phyloP scores from a whole-genome alignment of 1,139 yeast species.

The Yarrowia galli region DNA sequence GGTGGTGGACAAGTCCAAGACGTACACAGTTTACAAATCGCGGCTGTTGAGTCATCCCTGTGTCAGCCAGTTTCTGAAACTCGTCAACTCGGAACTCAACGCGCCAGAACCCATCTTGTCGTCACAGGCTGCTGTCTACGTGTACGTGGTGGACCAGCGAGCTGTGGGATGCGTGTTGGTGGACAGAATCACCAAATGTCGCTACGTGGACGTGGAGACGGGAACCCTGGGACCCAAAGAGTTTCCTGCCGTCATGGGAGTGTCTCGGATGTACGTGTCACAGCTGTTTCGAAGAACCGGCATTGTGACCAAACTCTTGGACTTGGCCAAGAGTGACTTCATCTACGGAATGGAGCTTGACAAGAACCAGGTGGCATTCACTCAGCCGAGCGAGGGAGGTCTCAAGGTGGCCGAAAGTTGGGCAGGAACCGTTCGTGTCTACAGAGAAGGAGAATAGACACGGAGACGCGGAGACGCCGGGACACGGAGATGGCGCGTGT shows the following conservation, averaged over 20 bases:
- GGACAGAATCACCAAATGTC: slow-evolving; percentile 11
- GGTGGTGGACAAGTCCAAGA: slow-evolving; percentile 11
- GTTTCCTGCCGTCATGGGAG: slow-evolving; percentile 26
- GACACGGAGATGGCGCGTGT: no score
- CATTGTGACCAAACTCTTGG: slow-evolving; percentile 24
- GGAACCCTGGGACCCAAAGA: slow-evolving; percentile 20
- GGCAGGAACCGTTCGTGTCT: slow-evolving; percentile 28
- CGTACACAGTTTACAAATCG: slow-evolving; percentile 17
- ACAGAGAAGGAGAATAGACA: slow-evolving; percentile 13
- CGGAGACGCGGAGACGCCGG: background rate
- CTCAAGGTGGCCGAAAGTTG: slow-evolving; percentile 35
- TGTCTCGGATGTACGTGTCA: slow-evolving; percentile 38
- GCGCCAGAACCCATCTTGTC: slow-evolving; percentile 32
- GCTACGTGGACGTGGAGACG: background rate
- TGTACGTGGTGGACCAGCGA: slow-evolving; percentile 32
- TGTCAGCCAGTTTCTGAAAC: slow-evolving; percentile 19
- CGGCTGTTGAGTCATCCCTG: slow-evolving; percentile 20
- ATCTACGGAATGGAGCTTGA: slow-evolving; percentile 31
- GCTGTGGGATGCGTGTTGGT: slow-evolving; percentile 37
- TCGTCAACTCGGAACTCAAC: slow-evolving; percentile 38
- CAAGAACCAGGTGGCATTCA: slow-evolving; percentile 23
- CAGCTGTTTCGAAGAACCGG: slow-evolving; percentile 29
- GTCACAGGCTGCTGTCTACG: slow-evolving; percentile 24
- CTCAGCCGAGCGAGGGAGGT: slow-evolving; percentile 38
- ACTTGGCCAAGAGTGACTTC: slow-evolving; percentile 13